Conservation (phyloP, 768 basidiomycete species). For the Filobasidium wieringae region DNA sequence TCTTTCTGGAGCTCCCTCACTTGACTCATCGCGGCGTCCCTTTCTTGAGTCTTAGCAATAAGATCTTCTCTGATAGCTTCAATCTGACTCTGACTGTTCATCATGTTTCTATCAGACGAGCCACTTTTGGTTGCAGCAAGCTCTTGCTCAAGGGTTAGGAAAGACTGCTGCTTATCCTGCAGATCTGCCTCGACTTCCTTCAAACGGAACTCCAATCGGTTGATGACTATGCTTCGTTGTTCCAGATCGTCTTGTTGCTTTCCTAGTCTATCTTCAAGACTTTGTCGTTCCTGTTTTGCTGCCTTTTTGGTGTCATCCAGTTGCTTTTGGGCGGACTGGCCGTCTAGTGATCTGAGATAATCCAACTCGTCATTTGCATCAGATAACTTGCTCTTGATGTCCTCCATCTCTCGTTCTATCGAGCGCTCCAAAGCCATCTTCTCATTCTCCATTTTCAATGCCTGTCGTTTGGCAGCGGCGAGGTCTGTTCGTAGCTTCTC, state of each 20-base stretch:
- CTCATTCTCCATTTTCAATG: slow-evolving; percentile 35
- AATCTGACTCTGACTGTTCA: background rate
- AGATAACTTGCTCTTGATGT: slow-evolving; percentile 23
- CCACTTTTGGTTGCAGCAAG: no score
- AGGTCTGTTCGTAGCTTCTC: slow-evolving; percentile 25
- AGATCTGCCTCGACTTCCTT: slow-evolving; percentile 19
- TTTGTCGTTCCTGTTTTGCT: slow-evolving; percentile 16
- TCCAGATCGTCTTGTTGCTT: slow-evolving; percentile 19
- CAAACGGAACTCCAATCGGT: slow-evolving; percentile 11
- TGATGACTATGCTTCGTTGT: slow-evolving; percentile 5
- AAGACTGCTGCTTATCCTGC: background rate
- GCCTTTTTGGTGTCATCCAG: slow-evolving; percentile 25
- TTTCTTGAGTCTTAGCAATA: background rate
- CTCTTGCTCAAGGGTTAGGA: slow-evolving; percentile 5
- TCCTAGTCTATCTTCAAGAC: slow-evolving; percentile 14
- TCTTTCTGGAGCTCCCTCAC: background rate
- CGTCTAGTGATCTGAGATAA: slow-evolving; percentile 5
- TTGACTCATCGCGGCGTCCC: background rate
- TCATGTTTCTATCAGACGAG: background rate
- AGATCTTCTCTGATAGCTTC: no score
- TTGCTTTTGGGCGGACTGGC: slow-evolving; percentile 12
- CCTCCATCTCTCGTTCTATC: slow-evolving; percentile 24
- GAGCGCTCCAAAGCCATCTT: slow-evolving; percentile 30
- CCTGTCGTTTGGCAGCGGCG: slow-evolving; percentile 17
- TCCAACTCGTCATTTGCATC: slow-evolving; percentile 34